phyloP scores from a whole-genome alignment of 1,284 basidiomycete species.

The Puccinia novopanici region DNA sequence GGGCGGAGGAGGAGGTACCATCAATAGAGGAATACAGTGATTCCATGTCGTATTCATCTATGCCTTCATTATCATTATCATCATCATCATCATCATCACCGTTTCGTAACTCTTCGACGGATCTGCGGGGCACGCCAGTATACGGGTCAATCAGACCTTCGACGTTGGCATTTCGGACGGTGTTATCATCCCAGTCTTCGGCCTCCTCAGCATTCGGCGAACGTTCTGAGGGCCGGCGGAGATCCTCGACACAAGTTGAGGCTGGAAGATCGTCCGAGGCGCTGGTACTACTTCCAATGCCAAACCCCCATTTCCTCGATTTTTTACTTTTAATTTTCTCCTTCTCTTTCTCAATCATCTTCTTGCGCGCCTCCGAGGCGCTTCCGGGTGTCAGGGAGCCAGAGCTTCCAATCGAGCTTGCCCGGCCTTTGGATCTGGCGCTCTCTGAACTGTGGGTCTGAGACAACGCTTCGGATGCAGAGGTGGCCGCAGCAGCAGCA shows the following conservation, averaged over 20 bases:
- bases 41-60: constrained; percentile 64
- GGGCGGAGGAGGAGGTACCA: neutral
- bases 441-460: neutral
- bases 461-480: constrained; percentile 59
- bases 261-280: neutral
- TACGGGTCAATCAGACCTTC: neutral
- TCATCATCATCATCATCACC: neutral
- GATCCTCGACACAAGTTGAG: neutral
- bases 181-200: constrained; percentile 37
- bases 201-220: constrained; percentile 11
- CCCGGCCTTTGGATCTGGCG: neutral
- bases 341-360: constrained; percentile 60
- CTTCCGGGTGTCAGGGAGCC: neutral
- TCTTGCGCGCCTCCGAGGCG: constrained; percentile 45
- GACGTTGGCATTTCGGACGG: neutral
- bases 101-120: constrained; percentile 13
- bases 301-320: constrained; percentile 60
- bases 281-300: constrained; percentile 21
- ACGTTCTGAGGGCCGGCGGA: neutral
- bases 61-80: no score
- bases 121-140: neutral
- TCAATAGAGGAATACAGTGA: constrained; percentile 64
- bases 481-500: constrained; percentile 56
- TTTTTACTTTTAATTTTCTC: constrained; percentile 59
- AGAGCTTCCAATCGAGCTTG: neutral